Conservation (phyloP, 306 rosid genomes). For the Malus orientalis region DNA sequence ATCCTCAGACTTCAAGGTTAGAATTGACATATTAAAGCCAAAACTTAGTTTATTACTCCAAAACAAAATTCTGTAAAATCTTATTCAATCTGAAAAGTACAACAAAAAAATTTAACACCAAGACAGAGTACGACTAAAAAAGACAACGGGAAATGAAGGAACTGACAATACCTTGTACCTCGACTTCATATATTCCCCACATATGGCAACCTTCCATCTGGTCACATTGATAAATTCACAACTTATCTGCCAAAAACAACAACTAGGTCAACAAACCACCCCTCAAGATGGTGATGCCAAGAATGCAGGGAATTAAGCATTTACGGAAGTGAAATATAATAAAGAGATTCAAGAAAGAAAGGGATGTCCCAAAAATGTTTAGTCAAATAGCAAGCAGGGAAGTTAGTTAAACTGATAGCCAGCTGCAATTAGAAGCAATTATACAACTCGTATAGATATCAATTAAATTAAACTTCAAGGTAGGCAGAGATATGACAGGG, state of each 20-base stretch:
- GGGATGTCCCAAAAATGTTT: not conserved
- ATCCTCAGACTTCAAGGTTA: too few relatives aligned
- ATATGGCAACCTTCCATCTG: too few relatives aligned
- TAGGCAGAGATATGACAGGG: not conserved
- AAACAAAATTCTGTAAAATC: too few relatives aligned
- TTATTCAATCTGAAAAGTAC: too few relatives aligned
- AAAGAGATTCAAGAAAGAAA: not conserved
- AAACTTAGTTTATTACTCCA: too few relatives aligned
- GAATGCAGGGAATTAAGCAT: not conserved
- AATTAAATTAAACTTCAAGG: not conserved
- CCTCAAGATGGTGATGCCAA: not conserved
- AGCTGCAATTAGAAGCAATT: not conserved
- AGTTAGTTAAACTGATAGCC: not conserved
- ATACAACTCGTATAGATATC: not conserved
- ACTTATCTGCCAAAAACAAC: not conserved
- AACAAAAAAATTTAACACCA: too few relatives aligned
- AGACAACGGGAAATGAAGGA: too few relatives aligned
- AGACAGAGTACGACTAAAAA: too few relatives aligned
- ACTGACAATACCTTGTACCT: too few relatives aligned
- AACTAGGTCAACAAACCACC: constrained; percentile 1
- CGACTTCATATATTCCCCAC: too few relatives aligned
- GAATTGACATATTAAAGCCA: too few relatives aligned
- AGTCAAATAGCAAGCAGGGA: not conserved
- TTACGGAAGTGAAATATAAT: not conserved
- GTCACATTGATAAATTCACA: too few relatives aligned